A percentile compares a stretch with the other conserved stretches of the same genome.
Conservation (phyloP, 1,284 basidiomycete species). For the Rhodotorula sp. region DNA sequence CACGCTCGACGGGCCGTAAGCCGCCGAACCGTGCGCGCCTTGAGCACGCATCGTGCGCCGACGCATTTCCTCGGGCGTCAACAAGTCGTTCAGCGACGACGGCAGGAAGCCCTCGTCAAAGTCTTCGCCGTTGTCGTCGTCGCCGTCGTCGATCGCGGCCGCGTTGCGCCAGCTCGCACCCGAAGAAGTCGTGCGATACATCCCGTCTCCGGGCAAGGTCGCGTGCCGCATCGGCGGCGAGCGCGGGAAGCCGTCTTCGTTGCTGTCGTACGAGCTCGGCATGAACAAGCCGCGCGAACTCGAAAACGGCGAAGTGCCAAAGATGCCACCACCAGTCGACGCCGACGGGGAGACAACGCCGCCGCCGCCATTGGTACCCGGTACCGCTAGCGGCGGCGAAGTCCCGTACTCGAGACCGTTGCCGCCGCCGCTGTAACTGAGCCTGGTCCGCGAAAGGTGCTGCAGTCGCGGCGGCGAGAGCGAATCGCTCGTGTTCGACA, state of each 20-base stretch:
- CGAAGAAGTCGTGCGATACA: slow-evolving; percentile 20
- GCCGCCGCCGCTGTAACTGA: slow-evolving; percentile 45
- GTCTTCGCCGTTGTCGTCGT: slow-evolving; percentile 61
- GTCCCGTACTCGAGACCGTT: slow-evolving; percentile 45
- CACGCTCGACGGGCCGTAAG: slow-evolving; percentile 17
- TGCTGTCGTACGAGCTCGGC: slow-evolving; percentile 44
- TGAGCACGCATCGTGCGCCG: slow-evolving; percentile 67
- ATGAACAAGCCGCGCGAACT: slow-evolving; percentile 59
- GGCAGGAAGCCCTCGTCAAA: slow-evolving; percentile 74
- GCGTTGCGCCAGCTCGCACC: slow-evolving; percentile 38
- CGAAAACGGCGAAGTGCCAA: slow-evolving; percentile 55
- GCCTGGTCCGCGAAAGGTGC: slow-evolving; percentile 10
- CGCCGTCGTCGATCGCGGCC: slow-evolving; percentile 53
- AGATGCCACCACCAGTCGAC: slow-evolving; percentile 55
- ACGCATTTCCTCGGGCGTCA: slow-evolving; percentile 77
- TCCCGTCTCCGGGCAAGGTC: slow-evolving; percentile 7
- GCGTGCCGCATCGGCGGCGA: slow-evolving; percentile 27
- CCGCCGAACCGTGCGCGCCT: slow-evolving; percentile 37
- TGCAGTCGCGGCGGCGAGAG: slow-evolving; percentile 30
- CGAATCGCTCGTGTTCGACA: slow-evolving; percentile 43
- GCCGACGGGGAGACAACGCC: slow-evolving; percentile 50
- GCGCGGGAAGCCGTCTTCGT: slow-evolving; percentile 35
- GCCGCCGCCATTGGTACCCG: slow-evolving; percentile 49
- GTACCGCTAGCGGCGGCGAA: slow-evolving; percentile 53
- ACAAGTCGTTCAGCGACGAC: slow-evolving; percentile 75